phyloP scores from a whole-genome alignment of 2,329 filamentous ascomycete genomes.

The Scedosporium boydii region DNA sequence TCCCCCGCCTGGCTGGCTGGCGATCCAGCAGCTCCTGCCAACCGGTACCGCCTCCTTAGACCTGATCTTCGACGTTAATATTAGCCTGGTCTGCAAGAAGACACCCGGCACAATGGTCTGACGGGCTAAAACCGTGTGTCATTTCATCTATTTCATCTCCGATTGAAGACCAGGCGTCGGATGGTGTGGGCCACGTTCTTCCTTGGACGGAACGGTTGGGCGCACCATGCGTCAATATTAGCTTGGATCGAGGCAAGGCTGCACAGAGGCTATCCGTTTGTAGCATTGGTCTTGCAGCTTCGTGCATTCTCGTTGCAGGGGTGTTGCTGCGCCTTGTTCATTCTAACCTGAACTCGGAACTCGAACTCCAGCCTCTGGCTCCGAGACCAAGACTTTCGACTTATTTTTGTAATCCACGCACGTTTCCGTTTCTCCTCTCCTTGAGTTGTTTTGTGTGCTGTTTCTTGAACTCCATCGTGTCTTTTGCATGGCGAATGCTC shows the following conservation, averaged over 20 bases:
- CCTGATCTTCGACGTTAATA: background rate
- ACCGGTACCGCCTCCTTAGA: too few species aligned
- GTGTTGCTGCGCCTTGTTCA: background rate
- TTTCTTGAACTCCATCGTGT: too few species aligned
- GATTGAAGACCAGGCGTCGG: too few species aligned
- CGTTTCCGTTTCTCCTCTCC: too few species aligned
- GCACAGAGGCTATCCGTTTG: background rate
- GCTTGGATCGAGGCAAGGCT: background rate
- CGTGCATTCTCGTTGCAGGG: background rate
- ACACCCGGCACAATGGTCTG: background rate
- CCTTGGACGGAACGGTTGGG: background rate
- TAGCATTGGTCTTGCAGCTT: background rate
- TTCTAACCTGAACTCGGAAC: too few species aligned
- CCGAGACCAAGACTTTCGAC: background rate
- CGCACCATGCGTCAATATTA: background rate
- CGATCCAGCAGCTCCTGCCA: too few species aligned
- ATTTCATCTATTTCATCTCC: too few species aligned
- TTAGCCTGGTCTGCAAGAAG: background rate
- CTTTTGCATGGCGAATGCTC: too few species aligned
- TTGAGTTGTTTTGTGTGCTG: too few species aligned
- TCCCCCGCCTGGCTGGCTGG: background rate
- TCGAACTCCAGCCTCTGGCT: background rate
- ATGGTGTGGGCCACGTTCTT: background rate
- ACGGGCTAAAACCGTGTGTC: background rate
- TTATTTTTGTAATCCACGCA: too few species aligned